phyloP scores from a whole-genome alignment of 2,329 filamentous ascomycete genomes.

The Aspergillus calidoustus region DNA sequence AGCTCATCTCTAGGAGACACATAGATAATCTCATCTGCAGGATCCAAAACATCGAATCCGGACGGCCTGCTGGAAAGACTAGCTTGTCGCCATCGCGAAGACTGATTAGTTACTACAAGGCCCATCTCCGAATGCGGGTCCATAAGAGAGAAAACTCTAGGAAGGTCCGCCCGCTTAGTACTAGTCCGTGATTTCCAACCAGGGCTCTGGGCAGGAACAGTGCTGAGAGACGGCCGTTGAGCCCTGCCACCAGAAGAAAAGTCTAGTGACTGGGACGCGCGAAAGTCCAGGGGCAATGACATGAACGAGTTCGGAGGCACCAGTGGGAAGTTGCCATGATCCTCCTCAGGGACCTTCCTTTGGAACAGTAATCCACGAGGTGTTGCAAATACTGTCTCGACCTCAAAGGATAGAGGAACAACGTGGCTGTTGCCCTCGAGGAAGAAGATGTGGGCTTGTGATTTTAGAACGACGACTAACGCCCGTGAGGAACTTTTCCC shows the following conservation, averaged over 20 bases:
- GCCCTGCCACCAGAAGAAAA: constrained; percentile 37
- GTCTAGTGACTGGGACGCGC: constrained; percentile 41
- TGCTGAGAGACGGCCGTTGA: constrained; percentile 53
- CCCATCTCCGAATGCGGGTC: constrained; percentile 87
- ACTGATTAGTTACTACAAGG: constrained; percentile 67
- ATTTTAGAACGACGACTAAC: constrained; percentile 87
- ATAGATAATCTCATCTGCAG: constrained; percentile 81
- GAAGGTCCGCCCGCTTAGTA: constrained; percentile 59
- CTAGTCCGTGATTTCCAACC: constrained; percentile 58
- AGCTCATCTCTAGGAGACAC: constrained; percentile 69
- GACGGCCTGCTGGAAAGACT: constrained; percentile 32
- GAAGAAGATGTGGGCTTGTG: constrained; percentile 92
- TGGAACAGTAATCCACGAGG: constrained; percentile 85
- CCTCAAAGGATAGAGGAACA: constrained; percentile 91
- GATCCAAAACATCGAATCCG: constrained; percentile 66
- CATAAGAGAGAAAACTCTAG: constrained; percentile 77
- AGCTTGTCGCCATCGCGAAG: constrained; percentile 38
- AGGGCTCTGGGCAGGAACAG: constrained; percentile 59
- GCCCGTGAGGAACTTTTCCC: constrained; percentile 57
- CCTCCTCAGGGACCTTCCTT: constrained; percentile 64
- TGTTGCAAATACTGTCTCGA: constrained; percentile 82
- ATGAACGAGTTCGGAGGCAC: constrained; percentile 85
- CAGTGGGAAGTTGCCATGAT: constrained; percentile 38
- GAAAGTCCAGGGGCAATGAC: constrained; percentile 59
- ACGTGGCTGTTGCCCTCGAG: constrained; percentile 85